Evolutionary conservation across 1,139 yeast species (phyloP).

Genomic region (Torulaspora globosa): DNA sequence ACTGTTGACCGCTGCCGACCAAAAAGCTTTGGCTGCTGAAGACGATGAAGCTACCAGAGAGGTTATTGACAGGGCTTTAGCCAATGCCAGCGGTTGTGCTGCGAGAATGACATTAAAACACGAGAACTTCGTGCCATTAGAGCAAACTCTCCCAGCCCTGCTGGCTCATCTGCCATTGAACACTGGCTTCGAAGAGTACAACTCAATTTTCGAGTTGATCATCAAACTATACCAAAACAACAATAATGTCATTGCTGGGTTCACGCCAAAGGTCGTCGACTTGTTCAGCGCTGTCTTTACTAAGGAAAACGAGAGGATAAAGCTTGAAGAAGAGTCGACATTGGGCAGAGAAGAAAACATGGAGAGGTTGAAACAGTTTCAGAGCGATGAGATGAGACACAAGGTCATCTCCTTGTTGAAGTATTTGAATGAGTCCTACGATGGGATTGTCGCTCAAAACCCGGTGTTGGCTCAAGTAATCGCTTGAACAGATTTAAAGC

Average conservation of each 20-base stretch:
- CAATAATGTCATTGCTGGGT: constrained; percentile 51
- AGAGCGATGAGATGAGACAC: constrained; percentile 56
- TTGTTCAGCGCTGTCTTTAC: constrained; percentile 67
- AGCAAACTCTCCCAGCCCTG: constrained; percentile 73
- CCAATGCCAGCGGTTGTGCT: constrained; percentile 97
- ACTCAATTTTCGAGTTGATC: constrained; percentile 79
- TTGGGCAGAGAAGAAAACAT: constrained; percentile 79
- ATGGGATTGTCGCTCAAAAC: constrained; percentile 58
- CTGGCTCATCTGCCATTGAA: constrained; percentile 78
- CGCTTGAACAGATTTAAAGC: constrained; percentile 29
- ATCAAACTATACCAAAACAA: constrained; percentile 64
- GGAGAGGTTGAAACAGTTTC: constrained; percentile 76
- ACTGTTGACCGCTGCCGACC: constrained; percentile 72
- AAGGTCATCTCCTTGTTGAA: constrained; percentile 69
- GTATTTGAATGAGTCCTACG: constrained; percentile 61
- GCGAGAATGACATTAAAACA: constrained; percentile 83
- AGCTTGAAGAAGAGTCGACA: constrained; percentile 66
- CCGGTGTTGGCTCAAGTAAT: constrained; percentile 53
- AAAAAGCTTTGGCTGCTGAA: constrained; percentile 51
- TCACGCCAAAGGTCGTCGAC: constrained; percentile 62
- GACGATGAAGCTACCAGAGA: constrained; percentile 80
- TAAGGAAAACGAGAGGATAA: constrained; percentile 67
- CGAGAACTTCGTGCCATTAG: constrained; percentile 69
- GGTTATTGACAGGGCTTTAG: constrained; percentile 76
- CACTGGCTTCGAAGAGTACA: constrained; percentile 88